Base-by-base conservation (phyloP, 495 filamentous ascomycete species). In the Trichoderma reesei region DNA sequence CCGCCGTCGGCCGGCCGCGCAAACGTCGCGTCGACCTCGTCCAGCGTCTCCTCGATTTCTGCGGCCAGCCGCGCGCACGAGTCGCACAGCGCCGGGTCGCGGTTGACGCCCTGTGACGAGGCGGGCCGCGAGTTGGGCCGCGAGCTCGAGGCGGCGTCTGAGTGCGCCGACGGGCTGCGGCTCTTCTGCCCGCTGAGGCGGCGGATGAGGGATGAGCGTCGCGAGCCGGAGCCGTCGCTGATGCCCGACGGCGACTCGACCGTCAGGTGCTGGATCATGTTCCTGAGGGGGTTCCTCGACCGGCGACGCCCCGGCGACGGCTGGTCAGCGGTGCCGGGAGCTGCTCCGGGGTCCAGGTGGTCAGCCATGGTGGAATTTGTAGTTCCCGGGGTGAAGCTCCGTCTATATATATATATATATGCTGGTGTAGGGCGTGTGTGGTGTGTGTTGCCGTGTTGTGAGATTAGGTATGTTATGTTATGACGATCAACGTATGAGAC, bases 191-290 rank as follows among this genome's bases (percentile, higher is more conserved):
- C 51, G 51, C 51, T 56, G 2, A 56, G 26, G 3, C 51, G 51
- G 31, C 51, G 51, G 26, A 56, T 56, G 8, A 56, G 51, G 8
- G 51, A 56, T 34, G 51, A 56, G 51, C 51, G 51, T 26, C 51
- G 51, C 31, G 51, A 56, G 2, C 51, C 51, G 11, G 51, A 33
- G 31, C 48, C 48, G 48, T 56, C 51, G 51, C 51, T 56, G 51
- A 3, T 26, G 8, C 26, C 51, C 9, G 51, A 14, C 5, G 51
- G 14, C 26, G 51, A 56, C 7, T 56, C 51, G 51, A 56, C 51
- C 26, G 51, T 56, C 14, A 56, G 51, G 34, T 56, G 51, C 20
- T 56, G 51, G 26, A 56, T 56, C 51, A 56, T 56, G 26, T 56
- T 56, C 2, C 51, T 20, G 26, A 56, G 51, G 26, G 51, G 51